phyloP scores from a whole-genome alignment of 441 rosid species.

The Breynia disticha region DNA sequence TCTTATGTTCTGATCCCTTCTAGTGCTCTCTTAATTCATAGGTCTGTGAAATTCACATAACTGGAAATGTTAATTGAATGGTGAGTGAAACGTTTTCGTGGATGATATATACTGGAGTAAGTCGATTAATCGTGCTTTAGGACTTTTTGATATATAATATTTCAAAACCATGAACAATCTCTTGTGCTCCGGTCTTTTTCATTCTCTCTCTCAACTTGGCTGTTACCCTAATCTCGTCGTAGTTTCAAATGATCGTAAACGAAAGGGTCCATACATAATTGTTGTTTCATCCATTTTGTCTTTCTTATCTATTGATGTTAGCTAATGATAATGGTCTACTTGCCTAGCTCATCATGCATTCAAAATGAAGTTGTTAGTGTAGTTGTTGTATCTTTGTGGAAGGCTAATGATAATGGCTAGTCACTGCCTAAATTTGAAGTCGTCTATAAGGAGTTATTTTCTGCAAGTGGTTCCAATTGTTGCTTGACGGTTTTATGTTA shows the following conservation, averaged over 20 bases:
- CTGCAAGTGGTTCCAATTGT: slow-evolving; percentile 2
- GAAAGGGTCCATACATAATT: background rate
- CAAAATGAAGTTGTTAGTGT: background rate
- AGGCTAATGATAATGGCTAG: slow-evolving; percentile 1
- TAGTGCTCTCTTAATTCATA: no score
- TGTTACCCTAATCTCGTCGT: no score
- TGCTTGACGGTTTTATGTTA: slow-evolving; percentile 2
- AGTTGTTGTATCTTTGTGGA: background rate
- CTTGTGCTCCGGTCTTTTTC: no score
- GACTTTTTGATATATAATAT: no score
- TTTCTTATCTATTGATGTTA: background rate
- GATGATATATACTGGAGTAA: no score
- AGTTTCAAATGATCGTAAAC: background rate
- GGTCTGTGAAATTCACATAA: no score
- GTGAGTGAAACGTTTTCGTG: no score
- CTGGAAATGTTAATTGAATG: no score
- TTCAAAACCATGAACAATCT: no score
- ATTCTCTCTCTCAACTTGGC: no score
- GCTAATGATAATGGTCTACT: background rate
- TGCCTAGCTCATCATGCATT: background rate
- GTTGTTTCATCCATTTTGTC: background rate
- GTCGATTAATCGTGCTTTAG: no score
- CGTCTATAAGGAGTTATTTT: background rate
- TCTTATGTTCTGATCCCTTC: no score
- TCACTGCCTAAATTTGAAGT: background rate